Conservation (phyloP, 2,329 filamentous ascomycete genomes). For the Myriosclerotinia curreyana region DNA sequence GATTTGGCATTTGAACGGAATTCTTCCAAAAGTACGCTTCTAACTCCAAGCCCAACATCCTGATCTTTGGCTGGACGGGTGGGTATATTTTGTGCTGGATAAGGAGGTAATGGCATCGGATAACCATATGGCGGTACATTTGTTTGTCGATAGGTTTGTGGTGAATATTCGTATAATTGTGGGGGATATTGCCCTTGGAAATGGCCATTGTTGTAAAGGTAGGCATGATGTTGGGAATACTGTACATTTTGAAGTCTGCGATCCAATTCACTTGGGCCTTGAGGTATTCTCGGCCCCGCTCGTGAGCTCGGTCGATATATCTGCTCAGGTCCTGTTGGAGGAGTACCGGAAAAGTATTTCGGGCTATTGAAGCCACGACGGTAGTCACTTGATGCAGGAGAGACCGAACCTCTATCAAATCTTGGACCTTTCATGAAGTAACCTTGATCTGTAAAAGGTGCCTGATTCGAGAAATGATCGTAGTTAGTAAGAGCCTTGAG, state of each 20-base stretch:
- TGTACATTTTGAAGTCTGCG: conserved; percentile 35
- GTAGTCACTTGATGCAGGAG: conserved; percentile 38
- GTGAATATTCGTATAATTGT: conserved; percentile 43
- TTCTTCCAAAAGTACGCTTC: conserved; percentile 74
- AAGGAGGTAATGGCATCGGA: conserved; percentile 36
- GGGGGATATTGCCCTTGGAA: conserved; percentile 44
- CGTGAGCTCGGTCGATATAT: conserved; percentile 35
- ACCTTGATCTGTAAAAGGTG: conserved; percentile 35
- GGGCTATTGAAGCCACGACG: conserved; percentile 37
- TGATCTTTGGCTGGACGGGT: conserved; percentile 38
- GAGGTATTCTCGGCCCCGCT: conserved; percentile 33
- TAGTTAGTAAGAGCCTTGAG: conserved; percentile 32
- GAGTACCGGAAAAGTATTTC: conserved; percentile 36
- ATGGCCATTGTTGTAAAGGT: conserved; percentile 37
- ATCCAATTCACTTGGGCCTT: conserved; percentile 34
- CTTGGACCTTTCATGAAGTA: conserved; percentile 35
- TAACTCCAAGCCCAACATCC: conserved; percentile 49
- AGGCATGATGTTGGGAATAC: conserved; percentile 37
- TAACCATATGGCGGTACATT: conserved; percentile 40
- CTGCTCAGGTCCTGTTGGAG: conserved; percentile 34
- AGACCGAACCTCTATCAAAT: conserved; percentile 35
- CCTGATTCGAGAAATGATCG: conserved; percentile 33
- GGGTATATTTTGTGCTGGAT: conserved; percentile 32
- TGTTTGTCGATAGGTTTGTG: conserved; percentile 39
- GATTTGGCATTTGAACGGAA: conserved; percentile 73